Percentiles rank a stretch among this genome's conserved stretches.
Conservation (phyloP, 1,139 yeast species). For the Nakaseomyces sp. region DNA sequence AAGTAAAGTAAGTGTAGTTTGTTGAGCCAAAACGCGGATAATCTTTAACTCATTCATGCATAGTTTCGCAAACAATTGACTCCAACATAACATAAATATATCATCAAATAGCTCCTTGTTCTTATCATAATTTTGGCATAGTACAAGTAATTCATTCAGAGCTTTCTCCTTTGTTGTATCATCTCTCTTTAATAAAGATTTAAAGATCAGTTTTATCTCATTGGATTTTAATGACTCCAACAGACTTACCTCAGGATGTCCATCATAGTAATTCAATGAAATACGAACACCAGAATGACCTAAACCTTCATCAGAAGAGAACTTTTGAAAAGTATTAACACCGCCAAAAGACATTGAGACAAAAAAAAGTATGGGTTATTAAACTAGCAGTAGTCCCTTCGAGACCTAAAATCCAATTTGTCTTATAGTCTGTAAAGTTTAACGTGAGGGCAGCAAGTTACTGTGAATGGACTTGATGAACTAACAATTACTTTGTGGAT, state of each 20-base stretch:
- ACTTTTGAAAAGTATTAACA: slow-evolving; percentile 23
- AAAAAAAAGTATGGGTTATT: too few species aligned
- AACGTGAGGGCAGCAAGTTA: too few species aligned
- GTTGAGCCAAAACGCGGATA: slow-evolving; percentile 56
- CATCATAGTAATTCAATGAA: slow-evolving; percentile 67
- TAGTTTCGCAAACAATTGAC: slow-evolving; percentile 72
- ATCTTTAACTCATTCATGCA: slow-evolving; percentile 60
- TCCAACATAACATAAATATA: slow-evolving; percentile 55
- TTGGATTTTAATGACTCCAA: slow-evolving; percentile 41
- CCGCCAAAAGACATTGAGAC: slow-evolving; percentile 27
- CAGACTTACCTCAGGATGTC: slow-evolving; percentile 60
- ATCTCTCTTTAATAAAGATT: slow-evolving; percentile 68
- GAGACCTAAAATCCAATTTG: too few species aligned
- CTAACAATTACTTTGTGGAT: too few species aligned
- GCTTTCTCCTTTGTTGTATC: slow-evolving; percentile 80
- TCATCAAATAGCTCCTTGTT: slow-evolving; percentile 38
- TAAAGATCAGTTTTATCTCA: slow-evolving; percentile 57
- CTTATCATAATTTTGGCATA: slow-evolving; percentile 30
- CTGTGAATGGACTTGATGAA: too few species aligned
- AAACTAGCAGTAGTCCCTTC: neutral
- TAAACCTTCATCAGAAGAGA: slow-evolving; percentile 27
- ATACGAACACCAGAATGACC: slow-evolving; percentile 53
- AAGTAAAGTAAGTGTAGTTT: slow-evolving; percentile 50
- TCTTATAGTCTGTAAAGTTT: too few species aligned
- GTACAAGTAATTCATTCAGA: slow-evolving; percentile 42